Conservation (phyloP, 148 eudicot genomes). For the Dysphania ambrosioides region DNA sequence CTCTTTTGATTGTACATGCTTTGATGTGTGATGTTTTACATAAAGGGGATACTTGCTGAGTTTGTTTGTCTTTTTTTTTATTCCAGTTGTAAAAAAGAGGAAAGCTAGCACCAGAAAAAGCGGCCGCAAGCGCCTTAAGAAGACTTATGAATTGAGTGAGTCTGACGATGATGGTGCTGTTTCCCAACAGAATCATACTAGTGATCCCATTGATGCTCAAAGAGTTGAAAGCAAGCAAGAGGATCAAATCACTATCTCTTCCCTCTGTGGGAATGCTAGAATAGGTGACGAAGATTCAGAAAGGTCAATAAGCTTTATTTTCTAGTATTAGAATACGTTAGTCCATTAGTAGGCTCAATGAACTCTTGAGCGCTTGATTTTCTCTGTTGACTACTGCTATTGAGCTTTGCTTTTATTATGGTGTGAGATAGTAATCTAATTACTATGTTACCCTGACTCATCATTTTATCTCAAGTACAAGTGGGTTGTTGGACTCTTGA, state of each 20-base stretch:
- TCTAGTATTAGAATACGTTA: not conserved
- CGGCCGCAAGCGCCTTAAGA: slow-evolving; percentile 43
- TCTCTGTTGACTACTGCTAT: not conserved
- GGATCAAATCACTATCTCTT: slow-evolving; percentile 46
- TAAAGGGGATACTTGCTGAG: not conserved
- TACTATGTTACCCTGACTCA: not conserved
- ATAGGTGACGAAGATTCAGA: slow-evolving; percentile 26
- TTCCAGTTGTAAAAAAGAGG: slow-evolving; percentile 27
- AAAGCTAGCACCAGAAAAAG: slow-evolving; percentile 29
- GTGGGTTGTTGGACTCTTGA: not conserved
- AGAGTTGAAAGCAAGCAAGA: slow-evolving; percentile 51
- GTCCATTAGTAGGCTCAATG: not conserved
- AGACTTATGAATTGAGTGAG: slow-evolving; percentile 46
- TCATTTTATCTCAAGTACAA: not conserved
- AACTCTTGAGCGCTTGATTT: slow-evolving; percentile 5
- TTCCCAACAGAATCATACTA: slow-evolving; percentile 12
- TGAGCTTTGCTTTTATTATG: not conserved
- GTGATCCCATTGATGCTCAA: not conserved
- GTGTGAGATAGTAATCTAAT: not conserved
- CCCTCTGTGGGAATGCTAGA: slow-evolving; percentile 31
- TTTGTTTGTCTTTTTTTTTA: not conserved
- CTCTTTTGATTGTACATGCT: not conserved
- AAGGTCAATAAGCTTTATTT: slow-evolving; percentile 34
- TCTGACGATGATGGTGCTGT: slow-evolving; percentile 49
- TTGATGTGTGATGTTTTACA: not conserved